A percentile compares a stretch with the other conserved stretches of the same genome.
Evolutionary conservation across 345 rosid genomes (phyloP).

Genomic region (Bretschneidera sinensis): DNA sequence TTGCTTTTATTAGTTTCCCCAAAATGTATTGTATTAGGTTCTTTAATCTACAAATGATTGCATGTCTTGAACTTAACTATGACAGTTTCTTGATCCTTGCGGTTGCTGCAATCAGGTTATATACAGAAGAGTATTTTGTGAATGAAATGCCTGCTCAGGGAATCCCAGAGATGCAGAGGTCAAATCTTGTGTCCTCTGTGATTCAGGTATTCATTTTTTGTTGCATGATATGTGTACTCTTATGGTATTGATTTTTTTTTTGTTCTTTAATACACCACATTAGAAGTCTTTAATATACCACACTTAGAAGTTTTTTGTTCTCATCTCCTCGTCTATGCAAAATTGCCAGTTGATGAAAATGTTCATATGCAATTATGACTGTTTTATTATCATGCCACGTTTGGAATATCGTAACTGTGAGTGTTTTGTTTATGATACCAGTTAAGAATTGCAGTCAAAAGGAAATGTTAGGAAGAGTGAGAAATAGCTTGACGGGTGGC

Average conservation of each 20-base stretch:
- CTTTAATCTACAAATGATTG: neutral
- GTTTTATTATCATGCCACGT: neutral
- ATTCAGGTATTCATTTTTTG: slow-evolving; percentile 59
- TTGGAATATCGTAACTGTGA: neutral
- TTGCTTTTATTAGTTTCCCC: no score
- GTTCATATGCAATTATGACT: neutral
- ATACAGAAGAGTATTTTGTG: slow-evolving; percentile 77
- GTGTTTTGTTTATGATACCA: no score
- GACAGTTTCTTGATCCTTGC: slow-evolving; percentile 8
- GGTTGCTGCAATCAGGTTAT: slow-evolving; percentile 47
- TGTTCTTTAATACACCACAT: no score
- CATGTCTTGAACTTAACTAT: neutral
- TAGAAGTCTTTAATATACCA: no score
- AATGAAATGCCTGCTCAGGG: slow-evolving; percentile 82
- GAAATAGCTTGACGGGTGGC: no score
- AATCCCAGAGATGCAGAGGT: slow-evolving; percentile 93
- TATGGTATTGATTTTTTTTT: neutral
- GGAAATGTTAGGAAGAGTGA: no score
- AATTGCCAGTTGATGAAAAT: neutral
- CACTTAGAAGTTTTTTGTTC: no score
- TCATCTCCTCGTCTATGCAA: no score
- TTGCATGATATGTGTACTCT: slow-evolving; percentile 14
- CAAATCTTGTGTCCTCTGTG: slow-evolving; percentile 83
- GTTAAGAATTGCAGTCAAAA: no score
- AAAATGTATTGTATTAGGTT: neutral